Evolutionary conservation across 371 early-diverging fungal species (phyloP).

Genomic region (Mortierella sp.): DNA sequence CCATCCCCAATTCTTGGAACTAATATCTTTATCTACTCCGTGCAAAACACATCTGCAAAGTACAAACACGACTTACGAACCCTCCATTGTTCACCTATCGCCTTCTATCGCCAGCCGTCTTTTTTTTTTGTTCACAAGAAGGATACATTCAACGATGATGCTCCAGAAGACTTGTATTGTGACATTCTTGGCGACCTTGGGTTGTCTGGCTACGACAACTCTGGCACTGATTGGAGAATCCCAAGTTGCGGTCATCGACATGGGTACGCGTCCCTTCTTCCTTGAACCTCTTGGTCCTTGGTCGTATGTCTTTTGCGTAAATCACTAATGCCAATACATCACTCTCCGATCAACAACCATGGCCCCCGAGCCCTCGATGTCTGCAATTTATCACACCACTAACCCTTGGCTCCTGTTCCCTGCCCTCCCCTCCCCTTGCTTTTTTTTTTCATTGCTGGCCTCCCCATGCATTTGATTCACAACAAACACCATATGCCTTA

Average conservation of each 20-base stretch:
- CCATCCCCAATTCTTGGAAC: neutral
- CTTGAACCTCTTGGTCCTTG: neutral
- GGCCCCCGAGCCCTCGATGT: no score
- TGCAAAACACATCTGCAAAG: neutral
- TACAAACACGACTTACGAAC: neutral
- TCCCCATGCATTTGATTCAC: no score
- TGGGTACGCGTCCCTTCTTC: neutral
- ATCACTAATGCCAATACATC: no score
- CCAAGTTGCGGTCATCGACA: neutral
- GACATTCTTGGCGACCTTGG: neutral
- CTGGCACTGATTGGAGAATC: neutral
- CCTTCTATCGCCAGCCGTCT: no score
- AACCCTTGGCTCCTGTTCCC: no score
- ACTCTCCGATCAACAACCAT: no score
- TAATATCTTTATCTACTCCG: neutral
- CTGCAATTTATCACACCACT: no score
- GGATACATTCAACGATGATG: neutral
- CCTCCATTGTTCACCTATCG: neutral
- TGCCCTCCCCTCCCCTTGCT: neutral
- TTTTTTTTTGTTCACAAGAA: neutral
- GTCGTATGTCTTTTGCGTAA: neutral
- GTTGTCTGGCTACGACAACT: neutral
- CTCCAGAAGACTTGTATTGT: neutral
- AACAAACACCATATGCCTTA: no score
- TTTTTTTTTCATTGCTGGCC: neutral